A percentile compares a stretch with the other conserved stretches of the same genome.
Conservation (phyloP, 805 yeast species). For the Saccharomycodes ludwigii region DNA sequence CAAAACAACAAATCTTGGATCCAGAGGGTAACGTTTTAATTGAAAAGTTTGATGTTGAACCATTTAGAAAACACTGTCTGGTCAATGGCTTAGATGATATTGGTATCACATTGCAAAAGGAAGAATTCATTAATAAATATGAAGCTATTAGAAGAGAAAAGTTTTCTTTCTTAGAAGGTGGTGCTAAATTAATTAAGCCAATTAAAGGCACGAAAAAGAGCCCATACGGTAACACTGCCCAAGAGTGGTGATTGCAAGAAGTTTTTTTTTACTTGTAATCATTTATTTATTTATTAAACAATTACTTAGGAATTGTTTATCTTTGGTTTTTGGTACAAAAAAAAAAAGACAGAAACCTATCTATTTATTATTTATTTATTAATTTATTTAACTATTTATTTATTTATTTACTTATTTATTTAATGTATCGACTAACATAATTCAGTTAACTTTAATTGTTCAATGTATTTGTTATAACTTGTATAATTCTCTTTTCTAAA, state of each 20-base stretch:
- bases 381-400: constrained; percentile 1
- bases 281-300: constrained; percentile 4
- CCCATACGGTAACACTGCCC: constrained; percentile 52
- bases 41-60: constrained; percentile 77
- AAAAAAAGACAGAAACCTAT: too few relatives aligned
- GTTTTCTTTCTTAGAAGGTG: constrained; percentile 90
- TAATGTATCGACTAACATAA: background rate
- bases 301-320: too few relatives aligned
- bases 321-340: too few relatives aligned
- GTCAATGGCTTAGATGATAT: constrained; percentile 94
- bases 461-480: constrained; percentile 1
- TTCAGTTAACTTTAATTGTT: background rate
- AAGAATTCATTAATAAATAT: constrained; percentile 56
- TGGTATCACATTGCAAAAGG: constrained; percentile 88
- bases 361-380: background rate
- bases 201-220: constrained; percentile 57
- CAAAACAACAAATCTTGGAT: constrained; percentile 66
- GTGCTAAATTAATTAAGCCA: constrained; percentile 57
- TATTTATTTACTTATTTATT: constrained; percentile 1
- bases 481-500: background rate
- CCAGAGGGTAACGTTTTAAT: constrained; percentile 63
- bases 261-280: constrained; percentile 4
- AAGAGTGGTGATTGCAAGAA: constrained; percentile 47
- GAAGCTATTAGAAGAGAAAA: constrained; percentile 66
- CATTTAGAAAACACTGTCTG: constrained; percentile 88